phyloP scores from a whole-genome alignment of 805 yeast species.

The Starmera caribaea region DNA sequence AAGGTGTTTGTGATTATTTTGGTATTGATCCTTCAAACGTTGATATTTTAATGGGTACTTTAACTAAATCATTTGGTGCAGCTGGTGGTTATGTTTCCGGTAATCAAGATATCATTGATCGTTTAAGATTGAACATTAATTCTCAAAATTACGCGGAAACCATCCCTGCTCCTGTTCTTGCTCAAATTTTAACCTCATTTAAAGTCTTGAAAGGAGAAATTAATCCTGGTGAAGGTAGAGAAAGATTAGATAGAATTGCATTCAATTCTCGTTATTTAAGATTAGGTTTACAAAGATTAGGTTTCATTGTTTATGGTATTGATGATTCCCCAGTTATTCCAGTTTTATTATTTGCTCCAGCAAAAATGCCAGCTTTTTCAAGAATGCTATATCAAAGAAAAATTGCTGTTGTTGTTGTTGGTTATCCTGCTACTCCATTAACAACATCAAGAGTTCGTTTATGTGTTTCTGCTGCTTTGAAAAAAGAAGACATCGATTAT shows the following conservation, averaged over 20 bases:
- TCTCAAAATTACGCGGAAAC: constrained; percentile 76
- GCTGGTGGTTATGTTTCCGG: constrained; percentile 98
- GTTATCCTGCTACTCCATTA: constrained; percentile 96
- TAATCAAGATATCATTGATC: constrained; percentile 55
- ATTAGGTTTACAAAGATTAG: constrained; percentile 82
- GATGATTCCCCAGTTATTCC: constrained; percentile 98
- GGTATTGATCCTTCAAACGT: constrained; percentile 65
- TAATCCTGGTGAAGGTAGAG: constrained; percentile 88
- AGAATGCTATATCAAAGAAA: constrained; percentile 69
- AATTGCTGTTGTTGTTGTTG: constrained; percentile 92
- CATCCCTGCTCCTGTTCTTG: constrained; percentile 83
- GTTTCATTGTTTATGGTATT: constrained; percentile 89
- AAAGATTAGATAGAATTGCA: constrained; percentile 86
- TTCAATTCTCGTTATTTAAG: constrained; percentile 92
- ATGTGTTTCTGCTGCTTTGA: constrained; percentile 86
- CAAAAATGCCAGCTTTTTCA: constrained; percentile 90
- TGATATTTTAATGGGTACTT: constrained; percentile 94
- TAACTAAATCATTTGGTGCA: constrained; percentile 97
- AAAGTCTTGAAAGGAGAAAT: constrained; percentile 71
- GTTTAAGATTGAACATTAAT: constrained; percentile 62
- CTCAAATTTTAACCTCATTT: constrained; percentile 77
- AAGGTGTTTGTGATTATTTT: constrained; percentile 93
- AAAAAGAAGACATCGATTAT: constrained; percentile 87
- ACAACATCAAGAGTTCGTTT: constrained; percentile 84
- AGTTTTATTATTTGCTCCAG: constrained; percentile 74